Evolutionary conservation across 352 stramenopile species (phyloP).

Genomic region (Pythium brachiatum): DNA sequence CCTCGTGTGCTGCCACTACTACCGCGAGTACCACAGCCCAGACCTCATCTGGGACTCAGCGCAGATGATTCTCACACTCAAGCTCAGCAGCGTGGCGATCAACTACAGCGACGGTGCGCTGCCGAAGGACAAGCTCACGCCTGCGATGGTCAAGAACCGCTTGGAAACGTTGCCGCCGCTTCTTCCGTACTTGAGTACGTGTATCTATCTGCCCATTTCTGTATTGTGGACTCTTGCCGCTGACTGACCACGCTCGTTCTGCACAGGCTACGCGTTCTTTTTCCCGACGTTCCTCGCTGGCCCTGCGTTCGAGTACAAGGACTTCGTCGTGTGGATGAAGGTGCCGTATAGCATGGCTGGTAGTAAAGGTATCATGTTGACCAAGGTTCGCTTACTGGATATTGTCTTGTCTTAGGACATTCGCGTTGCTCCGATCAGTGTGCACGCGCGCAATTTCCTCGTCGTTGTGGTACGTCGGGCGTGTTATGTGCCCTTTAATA

Average conservation of each 20-base stretch:
- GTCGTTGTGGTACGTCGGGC: conserved; percentile 53
- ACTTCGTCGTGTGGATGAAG: conserved; percentile 82
- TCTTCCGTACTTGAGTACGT: conserved; percentile 70
- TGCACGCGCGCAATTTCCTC: conserved; percentile 76
- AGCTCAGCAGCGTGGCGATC: conserved; percentile 73
- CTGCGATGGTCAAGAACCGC: conserved; percentile 73
- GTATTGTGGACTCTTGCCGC: too few relatives aligned
- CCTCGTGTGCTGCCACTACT: conserved; percentile 77
- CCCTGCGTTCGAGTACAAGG: conserved; percentile 82
- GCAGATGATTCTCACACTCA: conserved; percentile 87
- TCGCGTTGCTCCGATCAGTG: conserved; percentile 53
- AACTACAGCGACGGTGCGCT: conserved; percentile 81
- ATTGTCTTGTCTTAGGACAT: conserved; percentile 34
- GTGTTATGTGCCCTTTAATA: background rate
- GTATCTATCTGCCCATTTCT: background rate
- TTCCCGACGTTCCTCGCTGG: conserved; percentile 86
- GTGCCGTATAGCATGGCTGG: conserved; percentile 19
- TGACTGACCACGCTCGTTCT: background rate
- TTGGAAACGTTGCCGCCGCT: conserved; percentile 54
- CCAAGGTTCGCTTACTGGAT: background rate
- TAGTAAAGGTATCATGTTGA: background rate
- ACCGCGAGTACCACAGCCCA: conserved; percentile 76
- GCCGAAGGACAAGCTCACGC: conserved; percentile 72
- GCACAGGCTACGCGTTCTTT: conserved; percentile 81
- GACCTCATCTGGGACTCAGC: conserved; percentile 83